Base-by-base conservation (phyloP, 1,284 basidiomycete species). In the Tylopilus orsonianus region DNA sequence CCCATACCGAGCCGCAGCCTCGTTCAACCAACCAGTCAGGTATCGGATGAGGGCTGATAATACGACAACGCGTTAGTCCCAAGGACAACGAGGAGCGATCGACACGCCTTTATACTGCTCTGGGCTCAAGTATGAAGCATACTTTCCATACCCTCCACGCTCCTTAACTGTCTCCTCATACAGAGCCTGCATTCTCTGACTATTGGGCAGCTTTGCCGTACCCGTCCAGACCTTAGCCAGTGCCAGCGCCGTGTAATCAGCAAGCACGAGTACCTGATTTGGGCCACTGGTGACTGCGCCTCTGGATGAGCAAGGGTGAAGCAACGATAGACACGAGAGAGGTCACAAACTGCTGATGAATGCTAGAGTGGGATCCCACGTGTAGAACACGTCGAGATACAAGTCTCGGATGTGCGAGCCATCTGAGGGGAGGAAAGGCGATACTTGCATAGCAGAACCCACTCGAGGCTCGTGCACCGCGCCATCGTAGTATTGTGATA, bases 211-310 rank as follows among this genome's bases (percentile, higher is more conserved):
- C 35, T 52, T 58, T 8, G 52, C 56, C 9, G 13, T 50, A n/a
- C 48, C 44, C 8, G 58, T 43, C 53, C 58, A 58, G 4, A 60
- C 47, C 38, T 58, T 58, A 32, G 58, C 56, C 5, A 56, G 5
- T 2, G 53, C 58, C 3, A 58, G 33, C 9, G 52, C 1, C 2
- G 8, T 6, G 34, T 58, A 58, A 2, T 48, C 49, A 3, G 16
- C 4, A 3, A 6, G n/a, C 0, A 5, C 0, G 14, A 53, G 46
- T 1, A 30, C 5, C 1, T 0, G 19, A 1, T 19, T 9, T n/a
- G 23, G 8, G 2, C 12, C 43, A 10, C 19, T 2, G 3, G 16
- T 7, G 2, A 42, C 58, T 60, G 13, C 2, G 3, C 10, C 6
- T 20, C 30, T 19, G 10, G 2, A 22, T 49, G 12, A 51, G n/a